Percentiles rank a stretch among this genome's conserved stretches.
phyloP scores from a whole-genome alignment of 345 rosid genomes.

The Eucalyptus victrix region DNA sequence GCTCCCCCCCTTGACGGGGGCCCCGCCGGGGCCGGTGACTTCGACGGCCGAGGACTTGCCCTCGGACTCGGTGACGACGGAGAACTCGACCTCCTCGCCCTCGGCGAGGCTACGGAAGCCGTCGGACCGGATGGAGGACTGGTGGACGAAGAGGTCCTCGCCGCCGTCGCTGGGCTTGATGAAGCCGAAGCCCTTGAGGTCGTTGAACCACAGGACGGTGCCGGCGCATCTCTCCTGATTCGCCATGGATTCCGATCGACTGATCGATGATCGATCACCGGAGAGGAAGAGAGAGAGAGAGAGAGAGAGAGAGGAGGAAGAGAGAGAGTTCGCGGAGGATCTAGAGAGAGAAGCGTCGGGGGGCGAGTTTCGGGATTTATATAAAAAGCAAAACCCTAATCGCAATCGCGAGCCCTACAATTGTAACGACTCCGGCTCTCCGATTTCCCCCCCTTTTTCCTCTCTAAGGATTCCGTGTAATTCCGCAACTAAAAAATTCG shows the following conservation, averaged over 20 bases:
- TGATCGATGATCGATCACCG: not conserved
- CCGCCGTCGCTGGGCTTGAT: slow-evolving; percentile 59
- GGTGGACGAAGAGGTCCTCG: slow-evolving; percentile 72
- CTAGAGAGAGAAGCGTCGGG: not conserved
- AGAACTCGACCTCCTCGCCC: slow-evolving; percentile 44
- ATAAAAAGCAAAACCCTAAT: not conserved
- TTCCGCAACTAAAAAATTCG: not conserved
- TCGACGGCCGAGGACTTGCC: slow-evolving; percentile 39
- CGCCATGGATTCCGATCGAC: slow-evolving; percentile 3
- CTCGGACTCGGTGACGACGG: slow-evolving; percentile 10
- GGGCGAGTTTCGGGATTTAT: not conserved
- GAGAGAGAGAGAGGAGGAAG: not conserved
- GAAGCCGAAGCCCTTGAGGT: slow-evolving; percentile 64
- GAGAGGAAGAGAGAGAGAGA: not conserved
- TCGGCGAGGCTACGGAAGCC: slow-evolving; percentile 44
- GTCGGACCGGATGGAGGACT: slow-evolving; percentile 49
- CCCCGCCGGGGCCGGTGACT: slow-evolving; percentile 35
- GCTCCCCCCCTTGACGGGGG: slow-evolving; percentile 1
- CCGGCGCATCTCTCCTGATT: slow-evolving; percentile 42
- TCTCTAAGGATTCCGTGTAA: not conserved
- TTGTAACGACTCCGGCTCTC: not conserved
- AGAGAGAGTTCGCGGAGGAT: not conserved
- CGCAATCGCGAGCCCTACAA: not conserved
- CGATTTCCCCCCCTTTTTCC: not conserved
- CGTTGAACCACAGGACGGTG: slow-evolving; percentile 50